Percentiles rank a stretch among this genome's conserved stretches.
phyloP scores from a whole-genome alignment of 2,329 filamentous ascomycete genomes.

The Xylariaceae sp. region DNA sequence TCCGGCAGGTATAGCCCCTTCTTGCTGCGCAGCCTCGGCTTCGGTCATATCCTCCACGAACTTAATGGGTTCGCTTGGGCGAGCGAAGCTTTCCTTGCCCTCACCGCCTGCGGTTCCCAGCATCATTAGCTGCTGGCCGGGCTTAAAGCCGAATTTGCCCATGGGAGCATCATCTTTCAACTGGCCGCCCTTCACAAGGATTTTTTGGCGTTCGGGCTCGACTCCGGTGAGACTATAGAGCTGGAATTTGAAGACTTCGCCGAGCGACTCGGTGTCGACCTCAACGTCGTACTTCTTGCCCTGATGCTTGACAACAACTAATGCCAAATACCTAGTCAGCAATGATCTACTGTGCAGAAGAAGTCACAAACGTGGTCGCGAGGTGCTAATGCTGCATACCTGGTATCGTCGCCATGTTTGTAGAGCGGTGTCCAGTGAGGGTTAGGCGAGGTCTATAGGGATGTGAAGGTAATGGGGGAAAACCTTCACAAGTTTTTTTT shows the following conservation, averaged over 20 bases:
- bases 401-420: constrained; percentile 27
- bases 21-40: constrained; percentile 78
- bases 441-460: neutral
- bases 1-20: constrained; percentile 81
- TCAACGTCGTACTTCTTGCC: constrained; percentile 95
- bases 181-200: constrained; percentile 88
- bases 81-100: constrained; percentile 52
- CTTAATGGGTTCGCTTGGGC: constrained; percentile 76
- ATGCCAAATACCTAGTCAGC: neutral
- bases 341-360: neutral
- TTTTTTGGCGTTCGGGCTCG: constrained; percentile 93
- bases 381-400: constrained; percentile 11
- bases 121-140: constrained; percentile 89
- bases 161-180: constrained; percentile 93
- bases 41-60: constrained; percentile 98
- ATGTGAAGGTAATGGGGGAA: neutral
- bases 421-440: constrained; percentile 1
- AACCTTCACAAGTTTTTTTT: too few species aligned
- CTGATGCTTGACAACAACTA: constrained; percentile 90
- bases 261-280: constrained; percentile 76
- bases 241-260: constrained; percentile 93
- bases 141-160: constrained; percentile 77
- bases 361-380: too few species aligned
- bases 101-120: constrained; percentile 81
- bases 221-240: constrained; percentile 93